phyloP scores from a whole-genome alignment of 176 grass and related monocot genomes.

The Cocos nucifera region DNA sequence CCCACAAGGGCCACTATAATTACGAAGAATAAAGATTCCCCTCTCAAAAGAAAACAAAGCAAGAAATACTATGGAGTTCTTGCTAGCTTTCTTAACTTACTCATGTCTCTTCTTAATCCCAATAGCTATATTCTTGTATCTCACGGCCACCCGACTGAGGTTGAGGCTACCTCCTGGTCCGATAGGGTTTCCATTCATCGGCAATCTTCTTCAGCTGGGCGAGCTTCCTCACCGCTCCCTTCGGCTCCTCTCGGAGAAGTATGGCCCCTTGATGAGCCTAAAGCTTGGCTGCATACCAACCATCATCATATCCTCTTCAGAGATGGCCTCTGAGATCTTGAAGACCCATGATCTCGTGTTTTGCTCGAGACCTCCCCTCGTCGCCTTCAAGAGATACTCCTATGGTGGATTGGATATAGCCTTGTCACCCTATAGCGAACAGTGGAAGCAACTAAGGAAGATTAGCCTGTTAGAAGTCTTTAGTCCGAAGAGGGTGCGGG shows the following conservation, averaged over 20 bases:
- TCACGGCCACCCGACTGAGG: too few relatives aligned
- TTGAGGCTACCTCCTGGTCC: neutral
- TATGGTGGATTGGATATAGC: neutral
- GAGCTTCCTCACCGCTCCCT: neutral
- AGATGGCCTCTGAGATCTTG: neutral
- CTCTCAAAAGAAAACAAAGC: too few relatives aligned
- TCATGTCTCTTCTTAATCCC: too few relatives aligned
- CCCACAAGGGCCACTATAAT: too few relatives aligned
- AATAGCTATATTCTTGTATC: too few relatives aligned
- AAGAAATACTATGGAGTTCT: too few relatives aligned
- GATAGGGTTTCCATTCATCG: neutral
- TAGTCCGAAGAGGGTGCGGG: neutral
- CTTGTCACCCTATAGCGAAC: neutral
- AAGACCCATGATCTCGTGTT: slow-evolving; percentile 2
- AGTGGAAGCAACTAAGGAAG: neutral
- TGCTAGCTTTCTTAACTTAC: too few relatives aligned
- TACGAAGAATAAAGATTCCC: too few relatives aligned
- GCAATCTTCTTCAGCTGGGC: neutral
- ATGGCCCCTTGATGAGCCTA: neutral
- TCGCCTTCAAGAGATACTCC: neutral
- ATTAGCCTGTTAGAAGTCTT: neutral
- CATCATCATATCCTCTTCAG: slow-evolving; percentile 3
- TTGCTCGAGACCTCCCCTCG: neutral
- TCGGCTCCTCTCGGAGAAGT: neutral
- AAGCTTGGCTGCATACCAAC: neutral